Conservation (phyloP, 164 flowering plant genomes). For the Tetrastigma voinierianum region DNA sequence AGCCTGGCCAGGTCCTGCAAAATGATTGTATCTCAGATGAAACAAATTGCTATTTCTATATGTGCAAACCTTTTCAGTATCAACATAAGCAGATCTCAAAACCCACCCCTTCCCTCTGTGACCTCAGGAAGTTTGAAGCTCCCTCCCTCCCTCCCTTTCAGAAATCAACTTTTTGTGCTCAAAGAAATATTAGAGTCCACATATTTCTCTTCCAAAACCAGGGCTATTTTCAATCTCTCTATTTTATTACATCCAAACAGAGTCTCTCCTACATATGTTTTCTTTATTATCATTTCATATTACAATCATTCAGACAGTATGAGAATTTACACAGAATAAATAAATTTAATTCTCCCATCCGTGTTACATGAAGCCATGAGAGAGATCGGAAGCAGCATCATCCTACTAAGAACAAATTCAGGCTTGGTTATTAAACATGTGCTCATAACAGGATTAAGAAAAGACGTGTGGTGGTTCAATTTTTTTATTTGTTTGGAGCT, state of each 20-base stretch:
- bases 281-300: neutral
- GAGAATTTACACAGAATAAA: conserved; percentile 30
- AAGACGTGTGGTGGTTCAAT: neutral
- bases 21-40: too few species aligned
- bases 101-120: too few species aligned
- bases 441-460: conserved; percentile 1
- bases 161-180: too few species aligned
- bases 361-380: conserved; percentile 17
- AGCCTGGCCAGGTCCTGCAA: too few species aligned
- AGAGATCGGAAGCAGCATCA: conserved; percentile 9
- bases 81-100: too few species aligned
- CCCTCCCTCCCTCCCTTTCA: too few species aligned
- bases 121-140: too few species aligned
- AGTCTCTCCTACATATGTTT: neutral
- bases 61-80: too few species aligned
- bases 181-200: too few species aligned
- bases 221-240: too few species aligned
- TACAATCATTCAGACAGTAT: conserved; percentile 8
- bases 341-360: conserved; percentile 9
- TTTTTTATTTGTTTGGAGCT: conserved; percentile 31
- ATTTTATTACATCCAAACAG: neutral
- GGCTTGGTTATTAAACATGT: neutral
- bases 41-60: too few species aligned
- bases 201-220: too few species aligned
- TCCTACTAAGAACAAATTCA: conserved; percentile 5